Conservation (phyloP, 169 alveolate species). For the Cyclospora cayetanensis region DNA sequence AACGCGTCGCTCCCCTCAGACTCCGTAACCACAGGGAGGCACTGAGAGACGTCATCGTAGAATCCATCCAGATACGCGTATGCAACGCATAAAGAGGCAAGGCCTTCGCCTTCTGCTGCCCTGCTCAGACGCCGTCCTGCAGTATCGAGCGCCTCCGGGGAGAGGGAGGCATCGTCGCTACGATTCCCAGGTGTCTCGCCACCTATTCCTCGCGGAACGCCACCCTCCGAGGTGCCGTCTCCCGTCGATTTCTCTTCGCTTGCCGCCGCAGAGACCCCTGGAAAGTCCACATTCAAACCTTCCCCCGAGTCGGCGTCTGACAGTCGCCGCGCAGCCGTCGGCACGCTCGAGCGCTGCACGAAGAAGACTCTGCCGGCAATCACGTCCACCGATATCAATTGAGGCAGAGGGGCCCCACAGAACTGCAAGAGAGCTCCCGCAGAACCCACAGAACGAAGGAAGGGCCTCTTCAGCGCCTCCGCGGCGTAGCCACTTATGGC, state of each 20-base stretch:
- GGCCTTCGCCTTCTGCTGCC: slow-evolving; percentile 4
- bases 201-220: neutral
- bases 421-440: slow-evolving; percentile 14
- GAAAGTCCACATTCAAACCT: neutral
- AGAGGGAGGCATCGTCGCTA: too few relatives aligned
- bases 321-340: too few relatives aligned
- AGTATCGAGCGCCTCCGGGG: too few relatives aligned
- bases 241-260: neutral
- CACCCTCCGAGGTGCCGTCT: neutral
- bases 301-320: neutral
- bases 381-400: neutral
- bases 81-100: neutral
- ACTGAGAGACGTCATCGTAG: neutral
- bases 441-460: neutral
- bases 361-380: neutral
- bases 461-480: slow-evolving; percentile 14
- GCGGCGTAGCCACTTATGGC: neutral
- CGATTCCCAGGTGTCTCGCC: neutral
- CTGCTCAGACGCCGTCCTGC: neutral
- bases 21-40: slow-evolving; percentile 8
- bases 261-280: neutral
- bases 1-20: neutral
- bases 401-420: slow-evolving; percentile 14
- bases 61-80: neutral
- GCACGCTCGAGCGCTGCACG: too few relatives aligned